These are phyloP conservation scores for Nemania sp. DNA, from an alignment of 2,329 filamentous ascomycete genomes.

Conservation along the genomic window DNA sequence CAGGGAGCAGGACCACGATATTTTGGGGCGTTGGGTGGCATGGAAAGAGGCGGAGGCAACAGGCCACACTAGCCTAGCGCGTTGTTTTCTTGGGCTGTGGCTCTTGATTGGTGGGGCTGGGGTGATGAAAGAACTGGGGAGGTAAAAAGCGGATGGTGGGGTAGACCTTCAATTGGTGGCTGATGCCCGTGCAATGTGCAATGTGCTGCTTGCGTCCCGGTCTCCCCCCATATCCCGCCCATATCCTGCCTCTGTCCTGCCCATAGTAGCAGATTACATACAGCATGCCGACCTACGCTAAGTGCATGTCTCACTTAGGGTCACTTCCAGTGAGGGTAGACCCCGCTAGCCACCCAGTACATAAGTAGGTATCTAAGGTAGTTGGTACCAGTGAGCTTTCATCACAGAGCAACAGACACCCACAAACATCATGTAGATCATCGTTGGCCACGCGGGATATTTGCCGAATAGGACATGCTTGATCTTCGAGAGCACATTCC, in stretches of 20 bases:
- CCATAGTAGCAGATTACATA: background rate
- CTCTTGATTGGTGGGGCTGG: conserved; percentile 25
- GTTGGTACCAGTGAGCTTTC: too few species aligned
- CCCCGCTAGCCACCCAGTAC: background rate
- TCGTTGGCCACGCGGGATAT: background rate
- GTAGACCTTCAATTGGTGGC: conserved; percentile 30
- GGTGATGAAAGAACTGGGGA: conserved; percentile 14
- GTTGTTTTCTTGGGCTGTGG: conserved; percentile 3
- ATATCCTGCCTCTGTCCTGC: too few species aligned
- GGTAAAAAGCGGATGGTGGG: conserved; percentile 19
- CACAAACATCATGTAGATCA: background rate
- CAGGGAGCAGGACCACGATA: background rate
- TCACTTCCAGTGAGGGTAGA: too few species aligned
- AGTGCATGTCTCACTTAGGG: conserved; percentile 10
- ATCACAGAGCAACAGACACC: background rate
- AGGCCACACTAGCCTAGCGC: conserved; percentile 27
- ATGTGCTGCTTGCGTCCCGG: conserved; percentile 18
- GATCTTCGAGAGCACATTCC: background rate
- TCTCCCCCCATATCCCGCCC: too few species aligned
- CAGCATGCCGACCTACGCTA: background rate
- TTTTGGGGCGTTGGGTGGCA: conserved; percentile 25
- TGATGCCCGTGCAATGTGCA: conserved; percentile 22
- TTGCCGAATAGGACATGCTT: background rate
- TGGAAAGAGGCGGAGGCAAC: conserved; percentile 32
- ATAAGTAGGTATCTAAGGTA: background rate